phyloP scores from a whole-genome alignment of 495 filamentous ascomycete genomes.

The Penicillium crystallinum region DNA sequence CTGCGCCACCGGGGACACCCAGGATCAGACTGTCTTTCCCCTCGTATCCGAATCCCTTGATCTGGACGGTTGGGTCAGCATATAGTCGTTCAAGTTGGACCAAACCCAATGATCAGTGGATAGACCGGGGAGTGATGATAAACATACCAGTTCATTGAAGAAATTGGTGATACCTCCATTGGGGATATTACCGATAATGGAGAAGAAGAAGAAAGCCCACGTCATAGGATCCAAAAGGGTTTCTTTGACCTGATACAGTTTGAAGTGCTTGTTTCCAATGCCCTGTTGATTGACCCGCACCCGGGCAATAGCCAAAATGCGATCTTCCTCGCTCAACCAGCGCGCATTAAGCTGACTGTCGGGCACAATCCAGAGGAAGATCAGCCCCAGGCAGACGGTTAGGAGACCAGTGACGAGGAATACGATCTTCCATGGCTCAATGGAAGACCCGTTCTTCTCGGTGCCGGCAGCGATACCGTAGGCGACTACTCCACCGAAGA shows the following conservation, averaged over 20 bases:
- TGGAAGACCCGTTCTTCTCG: constrained; percentile 43
- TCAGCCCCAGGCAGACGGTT: constrained; percentile 50
- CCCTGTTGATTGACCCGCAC: constrained; percentile 62
- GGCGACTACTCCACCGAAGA: constrained; percentile 57
- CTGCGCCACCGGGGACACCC: constrained; percentile 59
- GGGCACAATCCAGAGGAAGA: constrained; percentile 60
- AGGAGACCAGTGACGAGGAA: constrained; percentile 63
- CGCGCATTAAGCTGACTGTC: constrained; percentile 66
- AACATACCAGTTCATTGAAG: constrained; percentile 54
- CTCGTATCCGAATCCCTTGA: constrained; percentile 46
- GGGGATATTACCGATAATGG: constrained; percentile 57
- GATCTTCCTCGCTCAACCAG: constrained; percentile 60
- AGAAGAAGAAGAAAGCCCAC: constrained; percentile 61
- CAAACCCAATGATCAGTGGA: not conserved
- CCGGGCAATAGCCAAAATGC: constrained; percentile 53
- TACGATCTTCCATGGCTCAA: constrained; percentile 63
- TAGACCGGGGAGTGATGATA: not conserved
- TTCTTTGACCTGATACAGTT: constrained; percentile 57
- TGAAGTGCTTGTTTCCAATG: constrained; percentile 65
- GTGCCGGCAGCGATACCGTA: constrained; percentile 62
- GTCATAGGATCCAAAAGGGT: constrained; percentile 56
- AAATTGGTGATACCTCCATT: constrained; percentile 69
- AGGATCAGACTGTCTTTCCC: constrained; percentile 58
- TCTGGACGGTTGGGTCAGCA: constrained; percentile 16
- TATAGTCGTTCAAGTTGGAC: too few species aligned